Conservation (phyloP, 116 monocot species). For the Posidonia oceanica region DNA sequence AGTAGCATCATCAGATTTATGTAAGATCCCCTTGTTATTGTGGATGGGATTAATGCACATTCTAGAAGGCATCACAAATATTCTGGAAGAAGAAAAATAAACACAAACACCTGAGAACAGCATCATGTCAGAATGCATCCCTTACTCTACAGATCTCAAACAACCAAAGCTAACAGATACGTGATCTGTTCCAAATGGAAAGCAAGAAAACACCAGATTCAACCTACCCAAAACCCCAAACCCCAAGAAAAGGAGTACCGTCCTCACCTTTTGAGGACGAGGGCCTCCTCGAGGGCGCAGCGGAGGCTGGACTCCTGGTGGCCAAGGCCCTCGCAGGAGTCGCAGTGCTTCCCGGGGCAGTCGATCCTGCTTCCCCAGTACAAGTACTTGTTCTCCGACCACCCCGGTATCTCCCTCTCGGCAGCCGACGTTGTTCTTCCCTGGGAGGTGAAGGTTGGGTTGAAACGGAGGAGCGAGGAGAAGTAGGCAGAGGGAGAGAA, state of each 20-base stretch:
- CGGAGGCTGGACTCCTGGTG: conserved; percentile 96
- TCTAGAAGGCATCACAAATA: conserved; percentile 93
- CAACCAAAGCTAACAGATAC: neutral
- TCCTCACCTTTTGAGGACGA: conserved; percentile 59
- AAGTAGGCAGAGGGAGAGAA: conserved; percentile 22
- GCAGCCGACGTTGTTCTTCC: neutral
- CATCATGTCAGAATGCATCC: neutral
- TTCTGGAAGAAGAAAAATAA: conserved; percentile 30
- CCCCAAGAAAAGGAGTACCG: neutral
- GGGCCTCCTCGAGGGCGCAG: conserved; percentile 89
- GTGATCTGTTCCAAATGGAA: neutral
- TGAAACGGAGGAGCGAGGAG: conserved; percentile 7
- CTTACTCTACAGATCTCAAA: neutral
- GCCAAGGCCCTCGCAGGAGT: conserved; percentile 78
- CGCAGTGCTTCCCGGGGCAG: conserved; percentile 91
- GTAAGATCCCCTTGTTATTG: conserved; percentile 76
- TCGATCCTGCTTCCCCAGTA: conserved; percentile 86
- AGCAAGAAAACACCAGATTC: neutral
- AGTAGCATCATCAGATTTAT: conserved; percentile 27
- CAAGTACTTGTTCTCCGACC: conserved; percentile 50
- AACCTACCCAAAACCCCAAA: neutral
- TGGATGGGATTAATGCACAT: conserved; percentile 92
- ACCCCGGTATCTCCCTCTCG: conserved; percentile 9
- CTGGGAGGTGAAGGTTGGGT: neutral
- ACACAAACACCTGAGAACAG: conserved; percentile 10